phyloP scores from a whole-genome alignment of 306 rosid species.

The Quercus variabilis region DNA sequence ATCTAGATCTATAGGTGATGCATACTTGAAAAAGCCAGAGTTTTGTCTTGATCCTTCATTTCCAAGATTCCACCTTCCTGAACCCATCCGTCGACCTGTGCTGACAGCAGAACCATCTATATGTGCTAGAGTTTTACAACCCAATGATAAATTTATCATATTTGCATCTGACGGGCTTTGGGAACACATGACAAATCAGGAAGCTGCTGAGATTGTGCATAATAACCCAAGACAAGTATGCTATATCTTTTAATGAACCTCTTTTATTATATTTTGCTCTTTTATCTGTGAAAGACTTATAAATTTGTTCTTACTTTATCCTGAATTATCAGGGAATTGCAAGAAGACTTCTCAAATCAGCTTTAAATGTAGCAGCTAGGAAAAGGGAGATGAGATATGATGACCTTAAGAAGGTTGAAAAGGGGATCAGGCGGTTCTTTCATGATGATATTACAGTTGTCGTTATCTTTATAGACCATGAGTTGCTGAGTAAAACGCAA shows the following conservation, averaged over 20 bases:
- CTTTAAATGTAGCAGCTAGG: slow-evolving; percentile 67
- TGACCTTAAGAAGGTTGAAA: slow-evolving; percentile 66
- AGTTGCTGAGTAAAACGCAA: slow-evolving; percentile 36
- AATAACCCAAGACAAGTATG: slow-evolving; percentile 63
- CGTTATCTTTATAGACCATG: slow-evolving; percentile 75
- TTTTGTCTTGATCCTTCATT: slow-evolving; percentile 76
- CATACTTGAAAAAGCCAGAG: slow-evolving; percentile 81
- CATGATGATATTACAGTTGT: slow-evolving; percentile 84
- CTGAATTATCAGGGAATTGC: slow-evolving; percentile 65
- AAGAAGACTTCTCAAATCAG: slow-evolving; percentile 58
- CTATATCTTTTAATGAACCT: not conserved
- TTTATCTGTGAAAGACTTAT: not conserved
- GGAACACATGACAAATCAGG: slow-evolving; percentile 78
- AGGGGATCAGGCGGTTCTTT: slow-evolving; percentile 60
- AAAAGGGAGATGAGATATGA: slow-evolving; percentile 67
- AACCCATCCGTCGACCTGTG: slow-evolving; percentile 73
- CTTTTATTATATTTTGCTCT: not conserved
- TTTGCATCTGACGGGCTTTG: slow-evolving; percentile 96
- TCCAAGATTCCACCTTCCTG: slow-evolving; percentile 68
- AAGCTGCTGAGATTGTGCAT: slow-evolving; percentile 72
- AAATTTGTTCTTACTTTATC: not conserved
- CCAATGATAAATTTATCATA: slow-evolving; percentile 67
- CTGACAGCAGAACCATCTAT: slow-evolving; percentile 78
- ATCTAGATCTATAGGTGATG: slow-evolving; percentile 92
- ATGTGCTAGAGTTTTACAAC: slow-evolving; percentile 53